phyloP scores from a whole-genome alignment of 139 green algal species.

The Chlamydomonas incerta region DNA sequence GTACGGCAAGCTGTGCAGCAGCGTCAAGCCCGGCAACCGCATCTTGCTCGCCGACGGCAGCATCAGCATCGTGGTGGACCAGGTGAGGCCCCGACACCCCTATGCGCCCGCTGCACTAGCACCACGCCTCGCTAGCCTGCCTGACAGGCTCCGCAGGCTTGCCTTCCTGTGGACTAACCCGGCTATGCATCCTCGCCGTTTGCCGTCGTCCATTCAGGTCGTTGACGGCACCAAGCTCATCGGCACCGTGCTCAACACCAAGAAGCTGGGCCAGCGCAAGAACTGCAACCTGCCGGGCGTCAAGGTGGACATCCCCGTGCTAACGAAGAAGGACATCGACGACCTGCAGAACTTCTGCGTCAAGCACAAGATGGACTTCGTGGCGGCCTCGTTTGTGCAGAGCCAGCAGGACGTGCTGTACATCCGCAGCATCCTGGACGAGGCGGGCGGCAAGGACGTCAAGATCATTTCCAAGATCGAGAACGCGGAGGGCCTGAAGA shows the following conservation, averaged over 20 bases:
- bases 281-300: conserved; percentile 50
- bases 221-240: conserved; percentile 44
- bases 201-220: too few relatives aligned
- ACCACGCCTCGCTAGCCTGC: too few relatives aligned
- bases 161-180: too few relatives aligned
- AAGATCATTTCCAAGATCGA: conserved; percentile 84
- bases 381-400: conserved; percentile 60
- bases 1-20: conserved; percentile 72
- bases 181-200: too few relatives aligned
- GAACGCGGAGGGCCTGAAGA: conserved; percentile 73
- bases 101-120: too few relatives aligned
- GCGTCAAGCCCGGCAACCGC: conserved; percentile 41
- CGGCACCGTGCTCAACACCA: conserved; percentile 42
- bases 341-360: conserved; percentile 74
- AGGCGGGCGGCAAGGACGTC: conserved; percentile 59
- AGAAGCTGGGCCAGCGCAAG: conserved; percentile 47
- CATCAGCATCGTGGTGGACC: conserved; percentile 52
- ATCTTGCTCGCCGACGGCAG: conserved; percentile 58
- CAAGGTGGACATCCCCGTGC: conserved; percentile 79
- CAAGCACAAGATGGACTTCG: conserved; percentile 79
- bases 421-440: conserved; percentile 70
- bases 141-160: too few relatives aligned
- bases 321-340: conserved; percentile 76
- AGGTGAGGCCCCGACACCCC: not conserved
- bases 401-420: conserved; percentile 70